Evolutionary conservation across 2,329 filamentous ascomycete genomes (phyloP).

Genomic region (Cladosporium cucumerinum): DNA sequence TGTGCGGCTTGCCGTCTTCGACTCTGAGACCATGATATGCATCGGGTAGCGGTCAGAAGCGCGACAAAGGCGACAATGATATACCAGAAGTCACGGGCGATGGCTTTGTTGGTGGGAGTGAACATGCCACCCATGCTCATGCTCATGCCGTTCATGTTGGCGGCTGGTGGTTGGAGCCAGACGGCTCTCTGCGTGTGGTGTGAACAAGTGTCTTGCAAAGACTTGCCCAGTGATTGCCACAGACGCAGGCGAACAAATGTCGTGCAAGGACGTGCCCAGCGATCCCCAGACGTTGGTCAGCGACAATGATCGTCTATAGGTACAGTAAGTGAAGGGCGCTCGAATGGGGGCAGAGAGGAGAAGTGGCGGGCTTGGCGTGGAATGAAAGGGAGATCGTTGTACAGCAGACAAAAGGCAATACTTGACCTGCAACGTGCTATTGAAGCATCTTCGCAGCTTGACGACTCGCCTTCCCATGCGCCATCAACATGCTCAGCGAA

Average conservation of each 20-base stretch:
- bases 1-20: slow-evolving; percentile 19
- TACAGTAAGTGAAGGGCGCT: slow-evolving; percentile 5
- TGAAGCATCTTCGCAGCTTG: background rate
- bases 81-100: slow-evolving; percentile 32
- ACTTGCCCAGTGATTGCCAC: background rate
- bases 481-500: background rate
- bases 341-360: background rate
- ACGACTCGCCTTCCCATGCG: background rate
- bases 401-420: background rate
- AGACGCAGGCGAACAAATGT: background rate
- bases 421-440: slow-evolving; percentile 6
- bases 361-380: slow-evolving; percentile 4
- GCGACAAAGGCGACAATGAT: slow-evolving; percentile 27
- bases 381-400: background rate
- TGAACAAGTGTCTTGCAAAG: background rate
- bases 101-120: slow-evolving; percentile 24
- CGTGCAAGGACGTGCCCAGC: background rate
- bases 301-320: background rate
- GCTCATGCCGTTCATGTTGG: slow-evolving; percentile 28
- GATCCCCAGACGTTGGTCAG: background rate
- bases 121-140: slow-evolving; percentile 29
- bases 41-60: slow-evolving; percentile 22
- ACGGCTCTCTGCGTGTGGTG: background rate
- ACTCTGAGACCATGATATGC: slow-evolving; percentile 19
- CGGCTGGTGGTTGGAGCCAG: slow-evolving; percentile 9